Base-by-base conservation (phyloP, 164 flowering plant species). In the Tinospora cordifolia region DNA sequence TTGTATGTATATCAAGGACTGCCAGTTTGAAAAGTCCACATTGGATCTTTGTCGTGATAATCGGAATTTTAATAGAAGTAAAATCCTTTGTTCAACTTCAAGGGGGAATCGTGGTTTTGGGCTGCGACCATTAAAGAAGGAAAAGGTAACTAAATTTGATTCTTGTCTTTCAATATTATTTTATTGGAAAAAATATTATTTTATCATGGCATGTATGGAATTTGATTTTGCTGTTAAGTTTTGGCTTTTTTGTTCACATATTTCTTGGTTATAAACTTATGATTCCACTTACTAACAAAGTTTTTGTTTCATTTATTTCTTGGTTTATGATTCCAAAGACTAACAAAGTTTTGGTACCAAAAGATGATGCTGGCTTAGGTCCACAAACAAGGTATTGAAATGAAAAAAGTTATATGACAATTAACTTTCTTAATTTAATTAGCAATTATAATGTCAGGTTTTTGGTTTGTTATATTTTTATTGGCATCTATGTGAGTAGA, bases 71-170 rank as follows among this genome's bases (percentile, higher is more conserved):
- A 65, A 63, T n/a, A 47, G 14, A 40, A 49, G 54, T 30, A 70
- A 15, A 67, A 13, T 76, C 30, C 15, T 71, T 39, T 72, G 73
- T 62, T 72, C 69, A 58, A 68, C 70, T 76, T 66, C 75, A 34
- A 57, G 27, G 46, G 68, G 65, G 21, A 60, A 66, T 58, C 75
- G 75, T 72, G 79, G 79, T 60, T 76, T 76, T 68, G 79, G 79
- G 60, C 54, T 73, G 69, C 72, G 69, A 57, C 73, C 75, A 65
- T 30, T 9, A 6, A 69, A 72, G 44, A 72, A 72, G 69, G 73
- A 72, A 17, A 72, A 72, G 79, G 79, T 76, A 76, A 6, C 14
- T 59, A 49, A 54, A 19, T 41, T 41, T 41, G 46, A 11, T 41
- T 41, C 12, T 41, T 41, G 46, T 41, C 8, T 30, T 30, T 30